Evolutionary conservation across 352 stramenopile species (phyloP).

Genomic region (Thalassiosira hispida): DNA sequence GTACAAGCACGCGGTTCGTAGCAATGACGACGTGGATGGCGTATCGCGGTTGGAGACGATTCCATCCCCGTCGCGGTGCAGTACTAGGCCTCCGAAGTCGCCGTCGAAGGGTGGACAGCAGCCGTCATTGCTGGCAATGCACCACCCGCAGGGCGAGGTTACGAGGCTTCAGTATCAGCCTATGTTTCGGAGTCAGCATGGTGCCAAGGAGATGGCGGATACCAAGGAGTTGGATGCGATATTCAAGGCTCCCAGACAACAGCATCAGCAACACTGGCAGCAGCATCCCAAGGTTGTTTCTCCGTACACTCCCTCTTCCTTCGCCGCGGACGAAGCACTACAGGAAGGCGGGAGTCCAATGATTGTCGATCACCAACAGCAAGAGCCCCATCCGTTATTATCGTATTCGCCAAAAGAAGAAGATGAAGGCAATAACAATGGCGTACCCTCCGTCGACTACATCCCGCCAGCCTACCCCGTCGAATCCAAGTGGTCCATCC

Average conservation of each 20-base stretch:
- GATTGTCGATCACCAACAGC: neutral
- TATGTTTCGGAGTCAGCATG: conserved; percentile 19
- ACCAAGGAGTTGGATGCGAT: conserved; percentile 48
- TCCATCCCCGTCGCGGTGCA: neutral
- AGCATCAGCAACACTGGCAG: neutral
- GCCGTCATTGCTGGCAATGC: too few relatives aligned
- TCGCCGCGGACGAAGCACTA: too few relatives aligned
- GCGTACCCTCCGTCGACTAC: neutral
- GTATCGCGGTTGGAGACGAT: conserved; percentile 1
- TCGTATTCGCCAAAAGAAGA: neutral
- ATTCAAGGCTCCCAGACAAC: conserved; percentile 39
- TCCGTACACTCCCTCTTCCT: neutral
- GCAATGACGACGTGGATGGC: neutral
- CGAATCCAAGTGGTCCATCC: conserved; percentile 62
- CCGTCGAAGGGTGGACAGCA: neutral
- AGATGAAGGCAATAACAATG: neutral
- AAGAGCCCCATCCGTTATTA: neutral
- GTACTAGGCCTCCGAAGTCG: neutral
- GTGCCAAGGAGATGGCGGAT: conserved; percentile 42
- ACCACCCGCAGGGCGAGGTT: neutral
- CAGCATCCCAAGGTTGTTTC: neutral
- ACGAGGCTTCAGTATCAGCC: conserved; percentile 34
- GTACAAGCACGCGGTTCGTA: conserved; percentile 8
- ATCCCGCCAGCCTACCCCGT: conserved; percentile 34
- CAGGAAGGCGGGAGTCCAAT: neutral